These are phyloP conservation scores for Solanum rostratum DNA, from an alignment of 257 asterid genomes.

Conservation along the genomic window DNA sequence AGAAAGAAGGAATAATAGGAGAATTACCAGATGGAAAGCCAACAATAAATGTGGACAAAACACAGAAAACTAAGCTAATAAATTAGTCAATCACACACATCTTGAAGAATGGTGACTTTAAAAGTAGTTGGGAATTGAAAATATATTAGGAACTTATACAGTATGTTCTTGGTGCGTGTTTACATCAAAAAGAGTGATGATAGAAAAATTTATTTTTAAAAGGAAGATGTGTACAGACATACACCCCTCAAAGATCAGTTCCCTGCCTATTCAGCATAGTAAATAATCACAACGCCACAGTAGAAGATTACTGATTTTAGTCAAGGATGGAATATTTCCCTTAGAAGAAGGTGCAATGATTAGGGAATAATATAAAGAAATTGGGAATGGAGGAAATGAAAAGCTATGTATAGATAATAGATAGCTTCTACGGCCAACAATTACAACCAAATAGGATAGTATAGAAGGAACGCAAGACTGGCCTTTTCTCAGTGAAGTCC, in stretches of 20 bases:
- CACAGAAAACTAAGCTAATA: neutral
- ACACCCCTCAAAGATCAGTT: neutral
- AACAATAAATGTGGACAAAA: neutral
- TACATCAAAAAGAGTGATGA: neutral
- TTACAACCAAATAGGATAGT: neutral
- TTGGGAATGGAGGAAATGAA: neutral
- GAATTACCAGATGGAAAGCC: neutral
- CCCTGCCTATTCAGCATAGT: neutral
- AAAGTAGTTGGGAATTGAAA: neutral
- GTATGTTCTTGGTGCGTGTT: neutral
- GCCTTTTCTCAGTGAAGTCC: neutral
- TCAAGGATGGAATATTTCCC: neutral
- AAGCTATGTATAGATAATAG: neutral
- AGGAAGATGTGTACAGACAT: neutral
- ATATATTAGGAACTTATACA: neutral
- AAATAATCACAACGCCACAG: neutral
- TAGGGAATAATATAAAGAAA: neutral
- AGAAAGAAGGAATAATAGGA: neutral
- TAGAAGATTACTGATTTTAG: neutral
- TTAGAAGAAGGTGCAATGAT: neutral
- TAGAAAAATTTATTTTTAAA: neutral
- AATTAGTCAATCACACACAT: neutral
- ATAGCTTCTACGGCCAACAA: neutral
- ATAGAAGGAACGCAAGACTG: neutral
- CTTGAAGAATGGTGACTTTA: neutral